phyloP scores from a whole-genome alignment of 2,329 filamentous ascomycete genomes.

The Fusarium sp. region DNA sequence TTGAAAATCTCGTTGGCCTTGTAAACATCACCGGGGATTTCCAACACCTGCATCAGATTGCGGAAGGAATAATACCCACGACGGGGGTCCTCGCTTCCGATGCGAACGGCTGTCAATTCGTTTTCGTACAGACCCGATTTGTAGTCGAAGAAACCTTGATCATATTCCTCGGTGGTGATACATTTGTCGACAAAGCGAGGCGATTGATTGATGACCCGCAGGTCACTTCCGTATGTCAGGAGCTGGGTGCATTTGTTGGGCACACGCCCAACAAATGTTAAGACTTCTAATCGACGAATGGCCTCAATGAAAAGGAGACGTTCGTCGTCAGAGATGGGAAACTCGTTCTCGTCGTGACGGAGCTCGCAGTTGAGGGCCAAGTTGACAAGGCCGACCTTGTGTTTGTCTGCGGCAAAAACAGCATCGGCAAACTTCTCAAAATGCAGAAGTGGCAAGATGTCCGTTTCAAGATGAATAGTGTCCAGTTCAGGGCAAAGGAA shows the following conservation, averaged over 20 bases:
- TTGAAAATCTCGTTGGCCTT: neutral
- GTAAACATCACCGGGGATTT: neutral
- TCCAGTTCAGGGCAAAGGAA: neutral
- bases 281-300: neutral
- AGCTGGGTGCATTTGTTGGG: neutral
- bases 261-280: neutral
- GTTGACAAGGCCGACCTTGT: neutral
- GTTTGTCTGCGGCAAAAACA: neutral
- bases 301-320: neutral
- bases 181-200: too few relatives aligned
- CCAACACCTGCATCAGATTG: neutral
- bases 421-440: neutral
- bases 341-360: neutral
- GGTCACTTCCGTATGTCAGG: neutral
- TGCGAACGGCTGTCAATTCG: neutral
- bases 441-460: neutral
- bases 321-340: neutral
- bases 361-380: neutral
- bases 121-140: neutral
- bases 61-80: neutral
- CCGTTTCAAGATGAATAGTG: fast-evolving
- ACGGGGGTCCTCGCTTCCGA: neutral
- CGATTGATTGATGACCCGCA: neutral
- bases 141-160: neutral
- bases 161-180: neutral